phyloP scores from a whole-genome alignment of 2,329 filamentous ascomycete species.

The Pezicula radicicola region DNA sequence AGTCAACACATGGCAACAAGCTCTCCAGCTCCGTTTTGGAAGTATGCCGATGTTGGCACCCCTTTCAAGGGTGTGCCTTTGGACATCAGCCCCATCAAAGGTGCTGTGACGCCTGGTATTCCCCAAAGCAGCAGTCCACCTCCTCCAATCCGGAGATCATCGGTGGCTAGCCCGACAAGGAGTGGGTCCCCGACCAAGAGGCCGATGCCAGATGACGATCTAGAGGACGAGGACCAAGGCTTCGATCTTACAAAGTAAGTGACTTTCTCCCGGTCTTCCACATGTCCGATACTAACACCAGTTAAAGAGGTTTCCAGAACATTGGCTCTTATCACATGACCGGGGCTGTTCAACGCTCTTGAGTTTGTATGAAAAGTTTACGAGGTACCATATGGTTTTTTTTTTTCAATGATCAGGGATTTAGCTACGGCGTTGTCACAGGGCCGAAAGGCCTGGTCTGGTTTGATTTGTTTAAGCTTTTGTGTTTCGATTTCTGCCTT shows the following conservation, averaged over 20 bases:
- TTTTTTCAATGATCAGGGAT: too few species aligned
- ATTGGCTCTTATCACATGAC: conserved; percentile 57
- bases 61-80: conserved; percentile 60
- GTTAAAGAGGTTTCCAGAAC: conserved; percentile 54
- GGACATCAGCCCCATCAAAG: conserved; percentile 58
- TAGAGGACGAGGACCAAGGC: conserved; percentile 23
- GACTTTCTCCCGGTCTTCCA: neutral
- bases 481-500: too few species aligned
- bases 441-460: too few species aligned
- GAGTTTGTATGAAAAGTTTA: neutral
- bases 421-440: too few species aligned
- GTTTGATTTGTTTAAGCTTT: too few species aligned
- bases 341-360: conserved; percentile 10
- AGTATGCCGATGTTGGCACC: conserved; percentile 73
- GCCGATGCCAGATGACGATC: conserved; percentile 17
- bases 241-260: conserved; percentile 29
- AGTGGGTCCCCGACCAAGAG: conserved; percentile 14
- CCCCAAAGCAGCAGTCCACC: conserved; percentile 57
- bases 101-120: conserved; percentile 28
- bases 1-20: conserved; percentile 85
- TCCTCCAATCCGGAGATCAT: conserved; percentile 26
- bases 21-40: conserved; percentile 86
- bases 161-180: conserved; percentile 24
- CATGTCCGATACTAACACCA: conserved; percentile 23
- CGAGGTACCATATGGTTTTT: too few species aligned